Conservation (phyloP, 768 basidiomycete genomes). For the Tricholoma furcatifolium region DNA sequence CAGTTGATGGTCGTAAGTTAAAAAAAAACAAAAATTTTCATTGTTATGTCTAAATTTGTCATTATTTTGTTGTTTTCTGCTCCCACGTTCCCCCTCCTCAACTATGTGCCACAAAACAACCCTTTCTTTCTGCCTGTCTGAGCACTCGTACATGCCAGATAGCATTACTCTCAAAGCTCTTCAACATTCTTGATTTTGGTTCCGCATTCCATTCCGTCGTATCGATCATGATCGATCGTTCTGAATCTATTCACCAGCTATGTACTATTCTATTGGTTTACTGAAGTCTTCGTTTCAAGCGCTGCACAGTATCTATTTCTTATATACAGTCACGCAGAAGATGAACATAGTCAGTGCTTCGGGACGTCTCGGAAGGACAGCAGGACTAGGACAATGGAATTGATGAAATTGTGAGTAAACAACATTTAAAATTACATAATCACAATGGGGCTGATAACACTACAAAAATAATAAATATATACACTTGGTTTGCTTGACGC, state of each 20-base stretch:
- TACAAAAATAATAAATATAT: no score
- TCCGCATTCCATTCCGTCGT: background rate
- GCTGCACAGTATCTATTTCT: no score
- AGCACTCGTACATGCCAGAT: background rate
- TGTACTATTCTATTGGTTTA: background rate
- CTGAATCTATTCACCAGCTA: background rate
- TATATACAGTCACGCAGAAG: no score
- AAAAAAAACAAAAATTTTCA: slow-evolving; percentile 2
- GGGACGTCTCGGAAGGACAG: background rate
- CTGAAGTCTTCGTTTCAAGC: no score
- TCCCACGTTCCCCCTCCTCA: background rate
- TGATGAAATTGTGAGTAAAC: no score
- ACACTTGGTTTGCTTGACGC: background rate
- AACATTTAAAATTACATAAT: background rate
- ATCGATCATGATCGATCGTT: background rate
- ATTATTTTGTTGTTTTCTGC: slow-evolving; percentile 6
- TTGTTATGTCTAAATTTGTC: slow-evolving; percentile 14
- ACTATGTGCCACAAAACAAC: background rate
- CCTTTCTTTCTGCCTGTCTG: background rate
- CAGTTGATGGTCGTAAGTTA: slow-evolving; percentile 12
- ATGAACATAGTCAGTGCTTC: background rate
- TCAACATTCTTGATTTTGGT: background rate
- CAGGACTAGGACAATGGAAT: background rate
- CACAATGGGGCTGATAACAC: background rate
- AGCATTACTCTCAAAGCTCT: background rate